Conservation (phyloP, 768 basidiomycete genomes). For the Rhizopogon rudus region DNA sequence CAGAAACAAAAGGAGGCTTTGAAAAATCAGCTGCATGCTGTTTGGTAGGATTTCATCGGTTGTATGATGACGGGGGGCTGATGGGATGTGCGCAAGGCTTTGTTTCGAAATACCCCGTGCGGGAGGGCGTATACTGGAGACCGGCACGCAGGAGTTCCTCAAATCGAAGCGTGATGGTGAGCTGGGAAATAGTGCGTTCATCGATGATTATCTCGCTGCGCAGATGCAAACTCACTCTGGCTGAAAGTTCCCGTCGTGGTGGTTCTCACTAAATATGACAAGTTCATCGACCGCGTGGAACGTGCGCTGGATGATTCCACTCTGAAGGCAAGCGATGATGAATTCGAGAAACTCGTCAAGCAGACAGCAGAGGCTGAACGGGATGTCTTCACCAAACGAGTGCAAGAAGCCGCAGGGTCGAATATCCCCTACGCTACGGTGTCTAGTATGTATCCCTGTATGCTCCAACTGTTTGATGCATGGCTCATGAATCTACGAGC, state of each 20-base stretch:
- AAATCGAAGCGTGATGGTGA: not conserved
- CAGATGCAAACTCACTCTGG: not conserved
- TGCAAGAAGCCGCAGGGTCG: not conserved
- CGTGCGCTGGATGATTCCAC: not conserved
- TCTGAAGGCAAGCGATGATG: not conserved
- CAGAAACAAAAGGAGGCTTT: not conserved
- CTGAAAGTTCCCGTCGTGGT: not conserved
- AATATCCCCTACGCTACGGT: not conserved
- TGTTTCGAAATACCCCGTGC: not conserved
- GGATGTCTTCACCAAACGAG: not conserved
- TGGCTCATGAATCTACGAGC: no score
- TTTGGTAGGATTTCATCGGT: slow-evolving; percentile 3
- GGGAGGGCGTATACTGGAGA: not conserved
- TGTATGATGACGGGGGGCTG: not conserved
- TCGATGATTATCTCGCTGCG: not conserved
- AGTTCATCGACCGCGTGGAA: not conserved
- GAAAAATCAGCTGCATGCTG: slow-evolving; percentile 8
- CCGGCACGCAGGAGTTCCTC: not conserved
- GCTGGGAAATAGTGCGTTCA: not conserved
- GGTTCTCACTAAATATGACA: slow-evolving; percentile 6
- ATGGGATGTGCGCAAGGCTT: not conserved
- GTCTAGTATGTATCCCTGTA: not conserved
- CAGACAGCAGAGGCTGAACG: not conserved
- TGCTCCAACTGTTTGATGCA: no score
- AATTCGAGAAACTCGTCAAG: not conserved